phyloP scores from a whole-genome alignment of 106 monocot species.

The Dioscorea dumetorum region DNA sequence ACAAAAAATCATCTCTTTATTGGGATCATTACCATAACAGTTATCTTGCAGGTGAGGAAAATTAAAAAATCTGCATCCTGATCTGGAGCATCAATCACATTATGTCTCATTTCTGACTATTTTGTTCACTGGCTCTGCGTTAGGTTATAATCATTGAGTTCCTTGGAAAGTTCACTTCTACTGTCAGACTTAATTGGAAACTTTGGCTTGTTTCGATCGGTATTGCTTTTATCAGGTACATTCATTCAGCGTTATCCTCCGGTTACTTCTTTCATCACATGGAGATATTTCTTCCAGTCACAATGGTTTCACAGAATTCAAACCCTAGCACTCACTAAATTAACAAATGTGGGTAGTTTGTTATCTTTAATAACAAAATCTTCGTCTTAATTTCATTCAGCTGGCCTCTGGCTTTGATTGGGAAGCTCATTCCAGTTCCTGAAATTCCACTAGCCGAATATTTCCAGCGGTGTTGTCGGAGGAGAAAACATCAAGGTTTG shows the following conservation, averaged over 20 bases:
- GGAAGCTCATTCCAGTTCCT: conserved; percentile 83
- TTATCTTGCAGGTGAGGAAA: conserved; percentile 51
- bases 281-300: no score
- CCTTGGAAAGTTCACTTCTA: conserved; percentile 65
- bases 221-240: conserved; percentile 48
- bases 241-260: not conserved
- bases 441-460: conserved; percentile 30
- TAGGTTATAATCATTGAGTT: conserved; percentile 62
- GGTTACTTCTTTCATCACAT: no score
- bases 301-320: no score
- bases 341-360: no score
- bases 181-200: conserved; percentile 53
- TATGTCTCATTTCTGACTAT: no score
- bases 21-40: conserved; percentile 46
- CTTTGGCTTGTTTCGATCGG: conserved; percentile 58
- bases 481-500: conserved; percentile 12
- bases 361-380: no score
- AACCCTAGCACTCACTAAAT: no score
- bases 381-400: conserved; percentile 22
- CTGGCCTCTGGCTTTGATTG: conserved; percentile 69
- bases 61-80: not conserved
- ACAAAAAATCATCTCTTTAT: conserved; percentile 47
- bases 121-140: not conserved
- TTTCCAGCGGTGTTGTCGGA: conserved; percentile 22
- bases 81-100: no score